Base-by-base conservation (phyloP, 768 basidiomycete genomes). In the Rhizopogon roseolus region DNA sequence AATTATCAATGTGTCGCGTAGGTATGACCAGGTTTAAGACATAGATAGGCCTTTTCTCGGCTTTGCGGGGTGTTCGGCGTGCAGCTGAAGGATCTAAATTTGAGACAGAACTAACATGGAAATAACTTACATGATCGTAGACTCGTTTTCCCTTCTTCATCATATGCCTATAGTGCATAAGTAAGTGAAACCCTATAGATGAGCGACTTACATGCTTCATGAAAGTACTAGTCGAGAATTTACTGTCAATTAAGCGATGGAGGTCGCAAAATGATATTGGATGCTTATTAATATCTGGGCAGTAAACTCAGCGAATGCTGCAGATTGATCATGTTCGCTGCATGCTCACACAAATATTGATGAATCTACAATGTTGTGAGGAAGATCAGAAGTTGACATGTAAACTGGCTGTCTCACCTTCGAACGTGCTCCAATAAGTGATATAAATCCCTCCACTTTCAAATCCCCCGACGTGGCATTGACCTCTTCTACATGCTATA, bases 381-480 rank as follows among this genome's bases (percentile, higher is more conserved):
- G 69, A 58, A 59, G 46, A 58, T 51, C 44, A 40, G 43, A 28
- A 50, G 44, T 16, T 61, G 52, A 49, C 46, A 55, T 58, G 48
- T 9, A 38, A 43, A 62, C 59, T 53, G 55, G 59, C 54, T 7
- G n/a, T 2, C 61, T 52, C 56, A 85, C 93, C 75, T 87, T 93
- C 19, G 90, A 85, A 56, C 76, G 70, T 22, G 86, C 80, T 7
- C 91, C 90, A 16, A 81, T 79, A 5, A 93, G 74, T 64, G 91
- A 90, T 53, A 97, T 83, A 65, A 98, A 98, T 0, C 96, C 96
- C 53, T 85, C 74, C 7, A 92, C 71, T 41, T 67, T 78, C 62
- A 87, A 68, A 14, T 74, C 71, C 8, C 73, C 84, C n/a, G 68
- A 74, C 34, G 60, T 63, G 1, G 76, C 68, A 28, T 81, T 60